Percentiles rank a stretch among this genome's conserved stretches.
These are phyloP conservation scores for Phanerochaete carnosa DNA, from an alignment of 768 basidiomycete genomes.

Conservation along the genomic window DNA sequence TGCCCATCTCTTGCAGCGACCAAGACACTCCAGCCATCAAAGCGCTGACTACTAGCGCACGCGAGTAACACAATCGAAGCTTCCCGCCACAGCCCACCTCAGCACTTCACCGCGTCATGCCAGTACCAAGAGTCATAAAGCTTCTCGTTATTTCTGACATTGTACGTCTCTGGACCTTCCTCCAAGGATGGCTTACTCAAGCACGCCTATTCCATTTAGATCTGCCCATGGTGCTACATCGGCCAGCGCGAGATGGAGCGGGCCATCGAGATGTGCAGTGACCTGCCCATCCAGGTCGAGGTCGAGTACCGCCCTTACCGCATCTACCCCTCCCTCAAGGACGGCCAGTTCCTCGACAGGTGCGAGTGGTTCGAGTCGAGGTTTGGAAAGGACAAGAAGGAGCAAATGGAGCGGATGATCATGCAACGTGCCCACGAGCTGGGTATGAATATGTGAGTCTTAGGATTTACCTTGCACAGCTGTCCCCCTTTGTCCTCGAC, in stretches of 20 bases:
- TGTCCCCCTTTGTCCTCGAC: not conserved
- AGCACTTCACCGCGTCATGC: constrained; percentile 1
- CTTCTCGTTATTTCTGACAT: constrained; percentile 32
- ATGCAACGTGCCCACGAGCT: constrained; percentile 32
- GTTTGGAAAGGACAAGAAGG: constrained; percentile 38
- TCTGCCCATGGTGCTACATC: constrained; percentile 42
- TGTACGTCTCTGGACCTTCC: constrained; percentile 22
- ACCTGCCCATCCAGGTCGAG: constrained; percentile 33
- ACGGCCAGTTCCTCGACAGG: constrained; percentile 26
- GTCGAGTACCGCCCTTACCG: constrained; percentile 47
- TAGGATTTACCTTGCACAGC: not conserved
- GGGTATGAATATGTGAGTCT: constrained; percentile 43
- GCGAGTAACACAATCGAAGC: not conserved
- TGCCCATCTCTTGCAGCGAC: not conserved
- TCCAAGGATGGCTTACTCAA: not conserved
- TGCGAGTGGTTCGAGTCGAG: constrained; percentile 28
- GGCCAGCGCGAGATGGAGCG: constrained; percentile 36
- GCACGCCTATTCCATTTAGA: constrained; percentile 16
- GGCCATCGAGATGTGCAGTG: constrained; percentile 32
- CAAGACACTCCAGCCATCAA: not conserved
- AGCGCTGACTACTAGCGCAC: not conserved
- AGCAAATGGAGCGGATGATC: constrained; percentile 29
- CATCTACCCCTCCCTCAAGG: constrained; percentile 36
- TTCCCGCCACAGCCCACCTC: constrained; percentile 9
- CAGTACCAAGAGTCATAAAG: constrained; percentile 18